Evolutionary conservation across 192 early-diverging fungal genomes (phyloP), one percentile per base, ranked within the genome.

Genomic region (Coemansia nantahalensis): DNA sequence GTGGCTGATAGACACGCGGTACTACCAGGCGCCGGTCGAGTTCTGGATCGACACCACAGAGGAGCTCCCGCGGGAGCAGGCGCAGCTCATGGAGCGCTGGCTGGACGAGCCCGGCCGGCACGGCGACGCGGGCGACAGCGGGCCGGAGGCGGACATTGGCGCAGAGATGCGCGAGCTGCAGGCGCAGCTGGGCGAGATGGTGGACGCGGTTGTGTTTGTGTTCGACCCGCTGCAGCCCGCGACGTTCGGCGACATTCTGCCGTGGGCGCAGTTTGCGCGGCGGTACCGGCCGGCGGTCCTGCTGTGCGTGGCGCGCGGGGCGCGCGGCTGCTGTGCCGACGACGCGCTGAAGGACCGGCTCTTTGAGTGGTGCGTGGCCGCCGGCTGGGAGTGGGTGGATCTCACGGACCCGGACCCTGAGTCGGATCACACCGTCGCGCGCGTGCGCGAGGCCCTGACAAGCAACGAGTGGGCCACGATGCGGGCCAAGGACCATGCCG

Each of bases 371-470:
- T 75, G 71, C 38, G 39, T 67, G 4, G 39, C 9, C 3, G 54
- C 49, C 28, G 71, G 71, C 16, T 75, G 71, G 71, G 71, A 75
- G 39, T 75, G 71, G 71, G 56, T 75, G 22, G 71, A 75, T 38
- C 45, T 75, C 47, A 63, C 64, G 1, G 71, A 75, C n/a, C 6
- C 41, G 6, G 70, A 73, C 26, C 62, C 69, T 0, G 62, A 73
- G 9, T 60, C 62, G 16, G 70, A 66, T 24, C 51, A 74, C 43
- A 58, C 63, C 14, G 40, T 63, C n/a, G 55, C 31, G 1, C 34
- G 64, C 5, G 28, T 75, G 2, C 71, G 56, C n/a, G 71, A 75
- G 18, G 59, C 71, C 0, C 52, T 75, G 17, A 22, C 32, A 17
- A 61, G 51, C 52, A 75, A 75, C 37, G 64, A 75, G 35, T 75